Conservation (phyloP, 2,329 filamentous ascomycete species). For the Uncinocarpus reesii region DNA sequence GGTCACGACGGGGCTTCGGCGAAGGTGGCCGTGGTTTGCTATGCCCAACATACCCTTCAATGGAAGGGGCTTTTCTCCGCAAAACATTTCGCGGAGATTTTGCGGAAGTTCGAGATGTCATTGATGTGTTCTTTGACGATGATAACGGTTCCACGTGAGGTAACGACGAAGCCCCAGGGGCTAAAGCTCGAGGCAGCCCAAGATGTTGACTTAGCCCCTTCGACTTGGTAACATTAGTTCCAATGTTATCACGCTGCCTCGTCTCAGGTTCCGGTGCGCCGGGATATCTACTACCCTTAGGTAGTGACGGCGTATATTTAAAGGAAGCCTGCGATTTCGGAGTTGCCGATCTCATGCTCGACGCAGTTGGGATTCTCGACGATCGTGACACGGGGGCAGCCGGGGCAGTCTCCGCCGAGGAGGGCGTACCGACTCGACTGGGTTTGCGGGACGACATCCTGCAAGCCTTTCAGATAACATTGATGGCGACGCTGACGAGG, state of each 20-base stretch:
- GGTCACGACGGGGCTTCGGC: neutral
- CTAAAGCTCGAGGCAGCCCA: neutral
- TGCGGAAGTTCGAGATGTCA: conserved; percentile 16
- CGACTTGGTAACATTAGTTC: neutral
- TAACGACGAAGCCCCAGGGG: neutral
- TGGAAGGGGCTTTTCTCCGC: conserved; percentile 34
- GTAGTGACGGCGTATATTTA: conserved; percentile 19
- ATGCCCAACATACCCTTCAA: conserved; percentile 26
- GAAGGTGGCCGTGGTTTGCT: conserved; percentile 3
- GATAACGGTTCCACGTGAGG: neutral
- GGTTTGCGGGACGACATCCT: conserved; percentile 32
- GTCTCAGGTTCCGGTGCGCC: conserved; percentile 24
- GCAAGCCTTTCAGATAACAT: conserved; percentile 19
- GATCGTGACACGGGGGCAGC: conserved; percentile 21
- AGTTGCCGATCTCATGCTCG: conserved; percentile 16
- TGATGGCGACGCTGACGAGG: conserved; percentile 22
- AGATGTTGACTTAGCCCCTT: neutral
- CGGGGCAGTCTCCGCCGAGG: conserved; percentile 22
- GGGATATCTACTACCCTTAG: conserved; percentile 21
- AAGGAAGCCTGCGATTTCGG: conserved; percentile 25
- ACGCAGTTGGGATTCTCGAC: conserved; percentile 20
- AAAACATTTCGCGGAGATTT: conserved; percentile 31
- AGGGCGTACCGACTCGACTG: conserved; percentile 26
- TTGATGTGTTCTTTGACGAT: neutral
- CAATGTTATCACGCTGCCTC: neutral